Evolutionary conservation across 805 yeast species (phyloP), one percentile per base, ranked within the genome.

Genomic region (Teunomyces atbi): DNA sequence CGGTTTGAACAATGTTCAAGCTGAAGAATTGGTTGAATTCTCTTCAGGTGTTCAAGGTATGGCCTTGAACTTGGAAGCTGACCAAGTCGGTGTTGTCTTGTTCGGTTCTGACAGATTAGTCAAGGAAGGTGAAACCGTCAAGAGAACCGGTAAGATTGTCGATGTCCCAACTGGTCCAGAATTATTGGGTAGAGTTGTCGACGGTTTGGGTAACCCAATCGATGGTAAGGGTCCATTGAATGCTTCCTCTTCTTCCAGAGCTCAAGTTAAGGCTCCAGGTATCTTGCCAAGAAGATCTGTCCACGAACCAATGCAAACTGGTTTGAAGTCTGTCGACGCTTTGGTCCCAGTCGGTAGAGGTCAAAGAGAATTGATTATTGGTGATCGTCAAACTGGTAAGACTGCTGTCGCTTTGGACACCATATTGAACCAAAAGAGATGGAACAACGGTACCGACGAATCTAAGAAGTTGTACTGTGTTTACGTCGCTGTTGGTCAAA

Each of bases 351-450:
- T 94, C 65, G 99, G 99, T 73, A 94, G 99, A 87, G 99, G 99
- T 76, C 99, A 94, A 82, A 94, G 99, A 89, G 99, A 94, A 83
- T 82, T 94, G 87, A 92, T 92, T 69, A 92, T 92, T 73, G 99
- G 99, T 86, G 99, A 92, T 78, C 92, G 99, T 84, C 99, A 94
- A 83, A 94, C 99, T 68, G 99, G 99, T 86, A 94, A 94, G 84
- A 94, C 99, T 71, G 97, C 98, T 58, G 97, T 94, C 65, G 99
- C 98, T 64, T 75, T 94, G 64, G 99, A 94, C 77, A 84, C 99
- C 78, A 94, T 94, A 70, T 84, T 94, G 71, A 94, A 94, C 82
- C 99, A 94, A 81, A 94, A 92, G 88, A 87, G 96, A 79, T 89
- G 97, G 96, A 94, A 94, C 85, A 74, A 80, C 64, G 96, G 96